Percentiles rank a stretch among this genome's conserved stretches.
Evolutionary conservation across 108 stramenopile genomes (phyloP).

Genomic region (Cyclostephanos invisitatus): DNA sequence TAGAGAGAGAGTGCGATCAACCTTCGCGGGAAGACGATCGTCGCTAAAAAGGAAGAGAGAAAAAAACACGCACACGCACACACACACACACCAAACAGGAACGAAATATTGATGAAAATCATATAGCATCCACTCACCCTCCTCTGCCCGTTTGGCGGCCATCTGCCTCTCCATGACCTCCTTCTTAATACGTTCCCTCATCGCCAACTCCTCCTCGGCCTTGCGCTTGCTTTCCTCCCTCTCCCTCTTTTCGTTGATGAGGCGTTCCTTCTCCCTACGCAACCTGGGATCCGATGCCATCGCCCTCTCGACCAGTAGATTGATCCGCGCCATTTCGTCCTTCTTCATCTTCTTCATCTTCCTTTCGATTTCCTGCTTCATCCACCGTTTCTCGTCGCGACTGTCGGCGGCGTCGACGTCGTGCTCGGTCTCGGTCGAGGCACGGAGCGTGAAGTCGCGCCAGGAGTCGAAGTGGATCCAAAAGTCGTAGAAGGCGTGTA

Average conservation of each 20-base stretch:
- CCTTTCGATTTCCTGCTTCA: slow-evolving; percentile 95
- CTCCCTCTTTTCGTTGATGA: slow-evolving; percentile 59
- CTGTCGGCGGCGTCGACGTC: slow-evolving; percentile 87
- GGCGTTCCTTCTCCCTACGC: slow-evolving; percentile 59
- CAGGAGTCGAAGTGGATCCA: slow-evolving; percentile 96
- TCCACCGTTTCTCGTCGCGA: slow-evolving; percentile 97
- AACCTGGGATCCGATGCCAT: slow-evolving; percentile 94
- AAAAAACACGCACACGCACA: too few relatives aligned
- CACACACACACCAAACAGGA: neutral
- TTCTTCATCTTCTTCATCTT: slow-evolving; percentile 90
- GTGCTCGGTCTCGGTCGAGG: slow-evolving; percentile 80
- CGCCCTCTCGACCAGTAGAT: slow-evolving; percentile 89
- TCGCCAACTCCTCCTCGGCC: slow-evolving; percentile 54
- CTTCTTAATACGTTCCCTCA: slow-evolving; percentile 50
- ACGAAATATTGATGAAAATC: neutral
- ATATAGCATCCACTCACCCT: slow-evolving; percentile 30
- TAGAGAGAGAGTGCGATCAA: neutral
- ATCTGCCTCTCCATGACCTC: slow-evolving; percentile 46
- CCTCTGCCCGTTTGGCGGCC: slow-evolving; percentile 56
- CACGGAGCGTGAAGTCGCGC: slow-evolving; percentile 92
- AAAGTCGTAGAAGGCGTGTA: slow-evolving; percentile 94
- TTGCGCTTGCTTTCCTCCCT: slow-evolving; percentile 47
- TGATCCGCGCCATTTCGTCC: slow-evolving; percentile 92
- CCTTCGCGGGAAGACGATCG: too few relatives aligned
- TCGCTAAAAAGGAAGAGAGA: too few relatives aligned